These are phyloP conservation scores for Aspergillus cavernicola DNA, from an alignment of 495 filamentous ascomycete genomes.

Conservation along the genomic window DNA sequence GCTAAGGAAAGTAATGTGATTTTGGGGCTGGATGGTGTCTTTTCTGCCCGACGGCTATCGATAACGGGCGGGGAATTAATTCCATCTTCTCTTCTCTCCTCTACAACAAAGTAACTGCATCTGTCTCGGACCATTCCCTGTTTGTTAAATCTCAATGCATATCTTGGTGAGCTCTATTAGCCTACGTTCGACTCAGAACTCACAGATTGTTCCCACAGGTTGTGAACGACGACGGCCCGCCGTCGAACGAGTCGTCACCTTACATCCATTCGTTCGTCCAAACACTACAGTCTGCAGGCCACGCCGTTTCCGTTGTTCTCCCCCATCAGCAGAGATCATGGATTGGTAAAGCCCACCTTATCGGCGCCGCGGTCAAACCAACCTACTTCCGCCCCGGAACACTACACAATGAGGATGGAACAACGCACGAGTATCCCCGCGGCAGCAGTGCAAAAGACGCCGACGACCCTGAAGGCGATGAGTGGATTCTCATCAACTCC, in stretches of 20 bases:
- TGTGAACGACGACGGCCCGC: slow-evolving; percentile 94
- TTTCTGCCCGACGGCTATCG: slow-evolving; percentile 17
- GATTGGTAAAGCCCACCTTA: slow-evolving; percentile 96
- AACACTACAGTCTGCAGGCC: slow-evolving; percentile 71
- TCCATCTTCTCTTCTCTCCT: slow-evolving; percentile 6
- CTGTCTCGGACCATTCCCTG: slow-evolving; percentile 16
- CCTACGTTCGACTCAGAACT: neutral
- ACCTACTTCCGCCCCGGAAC: slow-evolving; percentile 78
- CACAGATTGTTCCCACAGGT: slow-evolving; percentile 50
- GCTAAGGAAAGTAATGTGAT: neutral
- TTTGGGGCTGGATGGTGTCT: neutral
- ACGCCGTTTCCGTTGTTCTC: slow-evolving; percentile 82
- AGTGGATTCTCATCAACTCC: slow-evolving; percentile 90
- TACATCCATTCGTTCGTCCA: slow-evolving; percentile 86
- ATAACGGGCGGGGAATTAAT: slow-evolving; percentile 18
- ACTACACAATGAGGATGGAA: slow-evolving; percentile 63
- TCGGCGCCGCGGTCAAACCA: slow-evolving; percentile 78
- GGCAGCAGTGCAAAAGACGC: slow-evolving; percentile 61
- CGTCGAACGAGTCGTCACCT: slow-evolving; percentile 83
- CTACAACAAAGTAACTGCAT: slow-evolving; percentile 12
- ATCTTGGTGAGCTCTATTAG: slow-evolving; percentile 33
- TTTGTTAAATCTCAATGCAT: slow-evolving; percentile 34
- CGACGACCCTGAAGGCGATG: slow-evolving; percentile 58
- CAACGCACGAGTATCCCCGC: slow-evolving; percentile 52
- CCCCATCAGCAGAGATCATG: slow-evolving; percentile 91